phyloP scores from a whole-genome alignment of 2,329 filamentous ascomycete species.

The Paecilomyces sp. region DNA sequence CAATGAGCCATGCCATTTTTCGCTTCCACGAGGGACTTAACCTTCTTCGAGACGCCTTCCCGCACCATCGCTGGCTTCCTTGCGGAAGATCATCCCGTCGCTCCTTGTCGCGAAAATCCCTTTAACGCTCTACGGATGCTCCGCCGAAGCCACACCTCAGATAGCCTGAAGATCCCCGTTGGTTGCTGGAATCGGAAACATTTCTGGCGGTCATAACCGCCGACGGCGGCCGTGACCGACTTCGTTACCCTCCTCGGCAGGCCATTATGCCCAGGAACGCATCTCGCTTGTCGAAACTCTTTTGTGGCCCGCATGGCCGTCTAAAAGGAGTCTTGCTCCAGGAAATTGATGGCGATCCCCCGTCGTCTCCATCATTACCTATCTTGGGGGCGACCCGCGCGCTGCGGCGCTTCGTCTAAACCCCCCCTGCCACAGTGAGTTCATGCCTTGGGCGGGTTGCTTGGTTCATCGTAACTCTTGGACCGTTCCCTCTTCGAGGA shows the following conservation, averaged over 20 bases:
- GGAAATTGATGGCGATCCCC: not conserved
- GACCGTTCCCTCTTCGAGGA: not conserved
- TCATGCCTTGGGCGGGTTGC: not conserved
- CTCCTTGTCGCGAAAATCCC: not conserved
- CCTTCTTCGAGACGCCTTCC: constrained; percentile 1
- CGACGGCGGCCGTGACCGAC: not conserved
- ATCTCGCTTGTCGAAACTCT: not conserved
- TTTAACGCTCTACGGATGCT: not conserved
- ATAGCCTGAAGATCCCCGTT: not conserved
- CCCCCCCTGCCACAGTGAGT: not conserved
- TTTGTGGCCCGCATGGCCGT: not conserved
- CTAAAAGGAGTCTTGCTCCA: not conserved
- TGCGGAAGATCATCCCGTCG: constrained; percentile 4
- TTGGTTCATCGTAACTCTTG: not conserved
- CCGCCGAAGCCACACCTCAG: not conserved
- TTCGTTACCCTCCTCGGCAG: not conserved
- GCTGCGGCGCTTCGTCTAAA: not conserved
- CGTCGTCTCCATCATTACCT: not conserved
- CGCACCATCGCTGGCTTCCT: constrained; percentile 2
- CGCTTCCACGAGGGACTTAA: constrained; percentile 11
- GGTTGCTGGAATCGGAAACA: not conserved
- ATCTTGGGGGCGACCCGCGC: not conserved
- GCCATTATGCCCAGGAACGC: not conserved
- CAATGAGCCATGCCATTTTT: constrained; percentile 4
- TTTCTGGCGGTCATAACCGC: not conserved